Base-by-base conservation (phyloP, 352 stramenopile species). In the Phytophthora quininea region DNA sequence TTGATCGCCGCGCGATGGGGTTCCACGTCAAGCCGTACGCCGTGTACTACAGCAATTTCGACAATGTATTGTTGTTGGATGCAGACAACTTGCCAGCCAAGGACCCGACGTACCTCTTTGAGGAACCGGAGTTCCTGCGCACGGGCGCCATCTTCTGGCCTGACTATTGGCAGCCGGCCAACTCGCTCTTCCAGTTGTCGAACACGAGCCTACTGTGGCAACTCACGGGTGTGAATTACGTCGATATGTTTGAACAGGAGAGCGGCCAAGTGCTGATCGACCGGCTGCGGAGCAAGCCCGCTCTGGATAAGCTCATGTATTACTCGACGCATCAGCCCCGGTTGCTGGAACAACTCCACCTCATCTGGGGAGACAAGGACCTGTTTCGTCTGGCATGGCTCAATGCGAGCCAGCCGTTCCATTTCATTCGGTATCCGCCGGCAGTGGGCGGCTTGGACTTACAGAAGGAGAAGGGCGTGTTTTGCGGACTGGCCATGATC, bases 361-460 rank as follows among this genome's bases (percentile, higher is more conserved):
- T 96, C 11, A 84, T 96, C 33, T 96, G 86, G 86, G 88, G 88
- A 46, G 88, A 96, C 77, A 96, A 96, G 50, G 88, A 96, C 42
- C 64, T 96, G 14, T 96, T 95, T 48, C 84, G 88, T 11, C 63
- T 96, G 14, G 86, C 86, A 60, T 96, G 88, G 86, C 67, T 91
- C 5, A 93, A 94, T 47, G 71, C 76, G 14, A 91, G 75, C 52
- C 82, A 89, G 68, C 81, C 87, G 10, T 96, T 90, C 61, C 84
- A 96, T 67, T 90, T 89, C 47, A 90, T 94, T 32, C 64, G 72
- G 52, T 90, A 82, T 52, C 88, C 86, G 15, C 84, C 86, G 6
- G 86, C 82, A 11, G 79, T 92, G 6, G 88, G 82, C n/a, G 86
- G 86, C n/a, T 56, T 94, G 35, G 77, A 93, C 40, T 48, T 90